Conservation (phyloP, 2,329 filamentous ascomycete species). For the Daldinia sp. region DNA sequence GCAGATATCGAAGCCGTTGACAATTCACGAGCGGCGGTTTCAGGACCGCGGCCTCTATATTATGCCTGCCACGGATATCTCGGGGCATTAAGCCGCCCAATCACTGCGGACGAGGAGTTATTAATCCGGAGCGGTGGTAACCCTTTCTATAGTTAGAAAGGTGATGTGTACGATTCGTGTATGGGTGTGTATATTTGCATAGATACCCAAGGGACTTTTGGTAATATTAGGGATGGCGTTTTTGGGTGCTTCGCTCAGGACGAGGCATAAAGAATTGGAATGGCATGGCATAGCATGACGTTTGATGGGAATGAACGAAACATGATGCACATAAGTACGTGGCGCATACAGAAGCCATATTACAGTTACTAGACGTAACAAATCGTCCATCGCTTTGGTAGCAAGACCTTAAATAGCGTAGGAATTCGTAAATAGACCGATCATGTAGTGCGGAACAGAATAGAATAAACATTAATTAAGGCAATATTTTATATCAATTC, state of each 20-base stretch:
- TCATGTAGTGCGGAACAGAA: background rate
- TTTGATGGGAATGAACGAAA: background rate
- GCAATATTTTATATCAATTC: background rate
- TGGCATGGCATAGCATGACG: background rate
- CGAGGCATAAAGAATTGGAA: background rate
- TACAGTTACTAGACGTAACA: background rate
- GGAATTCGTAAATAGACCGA: background rate
- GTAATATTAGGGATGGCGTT: constrained; percentile 8
- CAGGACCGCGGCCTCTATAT: constrained; percentile 12
- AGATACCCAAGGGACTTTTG: constrained; percentile 8
- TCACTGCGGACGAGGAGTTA: background rate
- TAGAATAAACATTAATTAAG: background rate
- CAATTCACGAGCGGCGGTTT: constrained; percentile 1
- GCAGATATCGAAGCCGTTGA: background rate
- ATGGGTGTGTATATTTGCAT: constrained; percentile 1
- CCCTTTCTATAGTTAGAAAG: background rate
- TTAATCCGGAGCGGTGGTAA: background rate
- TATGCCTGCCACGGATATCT: background rate
- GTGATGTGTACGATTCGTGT: background rate
- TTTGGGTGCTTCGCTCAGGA: constrained; percentile 2
- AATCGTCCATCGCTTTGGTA: background rate
- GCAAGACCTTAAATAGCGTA: background rate
- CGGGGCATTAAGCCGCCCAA: background rate
- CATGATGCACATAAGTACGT: background rate
- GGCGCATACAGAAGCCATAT: background rate